phyloP scores from a whole-genome alignment of 1,284 basidiomycete species.

The Fistulina hepatica region DNA sequence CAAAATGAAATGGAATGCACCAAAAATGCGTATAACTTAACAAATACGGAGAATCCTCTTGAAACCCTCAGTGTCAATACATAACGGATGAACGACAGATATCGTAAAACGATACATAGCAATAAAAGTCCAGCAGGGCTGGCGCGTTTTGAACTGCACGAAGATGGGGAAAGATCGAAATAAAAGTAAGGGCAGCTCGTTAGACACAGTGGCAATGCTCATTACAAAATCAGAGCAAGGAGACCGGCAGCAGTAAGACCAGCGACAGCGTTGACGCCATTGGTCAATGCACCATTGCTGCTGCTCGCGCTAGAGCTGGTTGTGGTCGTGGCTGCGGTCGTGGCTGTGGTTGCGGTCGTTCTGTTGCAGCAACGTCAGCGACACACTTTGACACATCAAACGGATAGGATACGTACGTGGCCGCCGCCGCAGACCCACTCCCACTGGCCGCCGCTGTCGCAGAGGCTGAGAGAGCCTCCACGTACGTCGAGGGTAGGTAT shows the following conservation, averaged over 20 bases:
- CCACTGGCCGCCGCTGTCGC: background rate
- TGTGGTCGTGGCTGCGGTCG: no score
- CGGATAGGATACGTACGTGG: background rate
- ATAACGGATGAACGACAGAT: no score
- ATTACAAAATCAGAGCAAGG: slow-evolving; percentile 1
- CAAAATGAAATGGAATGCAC: no score
- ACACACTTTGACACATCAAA: background rate
- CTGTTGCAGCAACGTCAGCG: background rate
- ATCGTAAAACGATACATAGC: no score
- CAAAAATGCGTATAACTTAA: no score
- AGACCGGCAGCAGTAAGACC: slow-evolving; percentile 9
- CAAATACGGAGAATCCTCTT: no score
- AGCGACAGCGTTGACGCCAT: slow-evolving; percentile 8
- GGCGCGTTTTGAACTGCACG: background rate
- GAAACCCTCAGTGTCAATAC: no score
- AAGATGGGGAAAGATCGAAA: background rate
- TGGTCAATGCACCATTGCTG: slow-evolving; percentile 7
- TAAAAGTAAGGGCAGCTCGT: background rate
- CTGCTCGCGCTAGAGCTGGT: slow-evolving; percentile 2
- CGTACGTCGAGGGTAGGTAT: background rate
- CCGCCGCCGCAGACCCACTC: background rate
- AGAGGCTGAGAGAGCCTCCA: background rate
- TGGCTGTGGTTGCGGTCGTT: background rate
- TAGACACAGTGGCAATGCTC: background rate
- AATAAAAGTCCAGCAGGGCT: no score